phyloP scores from a whole-genome alignment of 2,329 filamentous ascomycete species.

The Septoria petroselini region DNA sequence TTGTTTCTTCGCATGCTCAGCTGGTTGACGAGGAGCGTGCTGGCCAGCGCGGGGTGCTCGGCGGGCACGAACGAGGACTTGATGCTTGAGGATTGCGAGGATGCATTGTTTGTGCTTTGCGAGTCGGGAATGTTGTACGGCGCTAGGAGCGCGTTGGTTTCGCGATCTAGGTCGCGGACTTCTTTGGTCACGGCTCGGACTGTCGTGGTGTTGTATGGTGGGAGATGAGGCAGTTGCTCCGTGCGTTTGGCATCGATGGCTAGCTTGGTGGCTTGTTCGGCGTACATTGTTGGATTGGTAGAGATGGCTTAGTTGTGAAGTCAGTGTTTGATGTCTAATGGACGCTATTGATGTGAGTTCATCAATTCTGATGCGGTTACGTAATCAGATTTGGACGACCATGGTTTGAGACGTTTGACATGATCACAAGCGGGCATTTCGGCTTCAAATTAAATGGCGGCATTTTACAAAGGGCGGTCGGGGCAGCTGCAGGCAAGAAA shows the following conservation, averaged over 20 bases:
- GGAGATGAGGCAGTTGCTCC: constrained; percentile 78
- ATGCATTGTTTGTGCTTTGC: constrained; percentile 19
- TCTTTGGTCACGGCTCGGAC: constrained; percentile 85
- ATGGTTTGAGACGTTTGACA: too few relatives aligned
- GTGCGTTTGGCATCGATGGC: constrained; percentile 95
- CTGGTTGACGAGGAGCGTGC: constrained; percentile 87
- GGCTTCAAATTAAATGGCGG: too few relatives aligned
- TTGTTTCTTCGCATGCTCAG: constrained; percentile 95
- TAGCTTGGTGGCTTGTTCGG: constrained; percentile 84
- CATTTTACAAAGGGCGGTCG: too few relatives aligned
- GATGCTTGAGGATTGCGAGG: constrained; percentile 25
- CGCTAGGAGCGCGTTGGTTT: constrained; percentile 73
- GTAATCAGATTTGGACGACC: too few relatives aligned
- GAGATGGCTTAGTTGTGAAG: neutral
- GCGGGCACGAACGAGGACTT: constrained; percentile 81
- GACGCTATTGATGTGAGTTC: too few relatives aligned
- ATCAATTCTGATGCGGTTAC: too few relatives aligned
- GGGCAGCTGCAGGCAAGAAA: too few relatives aligned
- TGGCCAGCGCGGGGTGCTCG: constrained; percentile 77
- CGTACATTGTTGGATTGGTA: constrained; percentile 63
- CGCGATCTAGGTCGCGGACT: constrained; percentile 87
- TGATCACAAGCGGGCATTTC: too few relatives aligned
- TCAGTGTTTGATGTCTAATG: too few relatives aligned
- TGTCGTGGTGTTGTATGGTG: constrained; percentile 87
- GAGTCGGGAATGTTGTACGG: constrained; percentile 62